Evolutionary conservation across 352 stramenopile species (phyloP), one percentile per base, ranked within the genome.

Genomic region (Phytopythium mirpurense): DNA sequence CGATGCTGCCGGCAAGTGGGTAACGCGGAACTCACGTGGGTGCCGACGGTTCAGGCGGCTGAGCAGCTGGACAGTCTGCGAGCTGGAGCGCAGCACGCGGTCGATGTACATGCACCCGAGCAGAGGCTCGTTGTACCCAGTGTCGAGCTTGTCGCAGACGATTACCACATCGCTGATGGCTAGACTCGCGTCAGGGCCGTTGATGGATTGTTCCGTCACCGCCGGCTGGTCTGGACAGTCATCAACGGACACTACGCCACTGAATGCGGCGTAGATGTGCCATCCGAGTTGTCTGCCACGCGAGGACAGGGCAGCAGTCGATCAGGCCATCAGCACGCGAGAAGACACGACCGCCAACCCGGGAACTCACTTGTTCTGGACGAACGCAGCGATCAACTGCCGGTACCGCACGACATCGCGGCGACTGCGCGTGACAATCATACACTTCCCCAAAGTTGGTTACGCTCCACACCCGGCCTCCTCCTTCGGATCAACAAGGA

Each of bases 141-240:
- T 93, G 44, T 93, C 83, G 8, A 93, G 77, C 49, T 93, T 93
- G 50, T 93, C 83, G 65, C 83, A 93, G 7, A 93, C 83, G 56
- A 93, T 82, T 26, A 93, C 74, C 16, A 92, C 60, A 45, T 91
- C 80, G 29, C 77, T 88, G 27, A 71, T 75, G 5, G 66, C 57
- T 15, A 91, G 51, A 3, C 75, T 77, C 21, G 72, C 59, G 37
- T 64, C 64, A 9, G 67, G 72, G 37, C 60, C 65, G 54, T 90
- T 93, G n/a, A 89, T 49, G 1, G 72, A 87, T 29, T 86, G 67
- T 40, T 91, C 81, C 1, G 77, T 86, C 18, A 86, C 74, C 11
- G 51, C 50, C 24, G 47, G 18, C 32, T 46, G 43, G 14, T 57
- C 69, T 19, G 45, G 0, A 23, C 8, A 36, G 24, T 52, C 61